Conservation (phyloP, 2,329 filamentous ascomycete species). For the Amesomyces nigricolor region DNA sequence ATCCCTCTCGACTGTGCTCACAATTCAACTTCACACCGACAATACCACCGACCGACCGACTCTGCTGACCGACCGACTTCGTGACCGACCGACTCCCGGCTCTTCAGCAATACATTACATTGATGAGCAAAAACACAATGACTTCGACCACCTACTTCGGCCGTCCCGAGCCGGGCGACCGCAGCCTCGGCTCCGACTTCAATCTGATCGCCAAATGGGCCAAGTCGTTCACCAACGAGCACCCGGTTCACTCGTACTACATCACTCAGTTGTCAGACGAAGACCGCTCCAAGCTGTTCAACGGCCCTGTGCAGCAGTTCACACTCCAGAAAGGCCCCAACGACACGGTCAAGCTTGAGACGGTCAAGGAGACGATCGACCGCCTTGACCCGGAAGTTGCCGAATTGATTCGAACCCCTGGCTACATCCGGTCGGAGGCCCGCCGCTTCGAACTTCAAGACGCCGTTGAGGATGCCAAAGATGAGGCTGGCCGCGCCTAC, state of each 20-base stretch:
- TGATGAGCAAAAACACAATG: slow-evolving; percentile 14
- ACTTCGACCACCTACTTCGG: slow-evolving; percentile 19
- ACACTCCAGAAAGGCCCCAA: slow-evolving; percentile 12
- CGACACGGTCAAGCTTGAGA: slow-evolving; percentile 18
- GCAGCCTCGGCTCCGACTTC: slow-evolving; percentile 21
- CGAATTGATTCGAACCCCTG: slow-evolving; percentile 16
- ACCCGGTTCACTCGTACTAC: slow-evolving; percentile 11
- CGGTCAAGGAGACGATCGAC: slow-evolving; percentile 8
- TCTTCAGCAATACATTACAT: neutral
- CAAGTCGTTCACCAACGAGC: slow-evolving; percentile 1
- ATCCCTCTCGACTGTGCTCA: neutral
- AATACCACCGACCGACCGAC: too few relatives aligned
- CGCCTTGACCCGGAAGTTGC: slow-evolving; percentile 20
- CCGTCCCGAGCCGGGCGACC: slow-evolving; percentile 17
- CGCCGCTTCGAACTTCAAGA: slow-evolving; percentile 2
- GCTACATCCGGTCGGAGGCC: slow-evolving; percentile 14
- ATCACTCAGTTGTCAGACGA: slow-evolving; percentile 20
- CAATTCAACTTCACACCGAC: neutral
- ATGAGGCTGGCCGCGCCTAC: neutral
- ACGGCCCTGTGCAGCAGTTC: slow-evolving; percentile 14
- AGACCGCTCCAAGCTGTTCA: slow-evolving; percentile 22
- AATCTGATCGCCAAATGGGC: slow-evolving; percentile 22
- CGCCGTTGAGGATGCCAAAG: slow-evolving; percentile 11
- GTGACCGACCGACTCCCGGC: neutral
- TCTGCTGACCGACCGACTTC: too few relatives aligned